Base-by-base conservation (phyloP, 345 rosid genomes). In the Kernera saxatilis region DNA sequence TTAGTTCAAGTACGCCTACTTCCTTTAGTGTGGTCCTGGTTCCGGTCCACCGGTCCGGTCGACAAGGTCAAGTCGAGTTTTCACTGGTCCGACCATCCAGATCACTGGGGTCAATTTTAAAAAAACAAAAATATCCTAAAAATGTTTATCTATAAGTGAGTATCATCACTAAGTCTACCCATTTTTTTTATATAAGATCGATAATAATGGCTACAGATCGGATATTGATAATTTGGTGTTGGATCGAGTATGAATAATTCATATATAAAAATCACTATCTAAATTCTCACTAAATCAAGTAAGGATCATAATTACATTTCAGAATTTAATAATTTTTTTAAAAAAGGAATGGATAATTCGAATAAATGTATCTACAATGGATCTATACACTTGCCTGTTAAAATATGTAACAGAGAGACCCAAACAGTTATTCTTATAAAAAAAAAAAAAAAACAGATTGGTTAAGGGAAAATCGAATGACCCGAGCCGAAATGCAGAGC, bases 11-110 rank as follows among this genome's bases (percentile, higher is more conserved):
- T 73, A 66, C 72, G 36, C 30, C 5, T 56, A 49, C 51, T 32
- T 33, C 14, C n/a, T 21, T 15, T 37, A 51, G 9, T 14, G 69
- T 71, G 69, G 69, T 71, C 69, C 69, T 37, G 17, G 2, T 50
- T 61, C 15, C 25, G 9, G 51, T 15, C 35, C 72, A 46, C 32
- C 32, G 17, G 52, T 52, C 69, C 69, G 22, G 43, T 13, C 41
- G 1, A 57, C 51, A 48, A 45, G 50, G 59, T 49, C 58, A 64
- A 17, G 66, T 73, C 71, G 51, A 5, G 50, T 64, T 55, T 46
- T 46, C 71, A 65, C 51, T 36, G 71, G 71, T 21, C 77, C 58
- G 65, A 73, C 71, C 71, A 45, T 27, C 1, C 76, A 51, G 52
- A 29, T 27, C 23, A 37, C 2, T 6, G 2, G 30, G 37, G 27